phyloP scores from a whole-genome alignment of 2,329 filamentous ascomycete species.

The Aspergillus arachidicola region DNA sequence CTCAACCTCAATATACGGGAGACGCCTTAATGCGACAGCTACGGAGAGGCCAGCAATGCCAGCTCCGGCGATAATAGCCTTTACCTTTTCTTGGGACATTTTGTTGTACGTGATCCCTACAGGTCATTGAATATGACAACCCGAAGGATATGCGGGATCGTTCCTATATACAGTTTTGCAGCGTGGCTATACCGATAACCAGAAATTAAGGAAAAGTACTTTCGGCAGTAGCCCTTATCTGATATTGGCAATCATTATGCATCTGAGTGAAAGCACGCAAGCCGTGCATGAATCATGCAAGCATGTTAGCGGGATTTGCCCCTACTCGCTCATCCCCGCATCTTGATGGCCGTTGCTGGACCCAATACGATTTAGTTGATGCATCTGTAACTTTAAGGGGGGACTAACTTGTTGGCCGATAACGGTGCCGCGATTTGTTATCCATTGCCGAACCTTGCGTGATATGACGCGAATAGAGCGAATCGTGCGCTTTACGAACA shows the following conservation, averaged over 20 bases:
- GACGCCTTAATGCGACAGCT: constrained; percentile 42
- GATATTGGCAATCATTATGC: not conserved
- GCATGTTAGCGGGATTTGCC: not conserved
- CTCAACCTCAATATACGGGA: constrained; percentile 49
- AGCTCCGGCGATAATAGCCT: constrained; percentile 53
- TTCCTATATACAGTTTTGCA: not conserved
- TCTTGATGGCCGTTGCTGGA: not conserved
- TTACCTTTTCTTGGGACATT: constrained; percentile 22
- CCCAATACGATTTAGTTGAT: not conserved
- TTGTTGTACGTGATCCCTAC: not conserved
- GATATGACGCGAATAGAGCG: not conserved
- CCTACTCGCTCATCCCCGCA: not conserved
- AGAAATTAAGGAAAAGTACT: not conserved
- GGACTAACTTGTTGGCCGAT: not conserved
- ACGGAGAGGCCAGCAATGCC: constrained; percentile 54
- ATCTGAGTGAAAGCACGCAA: constrained; percentile 18
- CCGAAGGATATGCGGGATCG: not conserved
- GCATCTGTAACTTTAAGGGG: too few species aligned
- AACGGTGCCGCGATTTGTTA: not conserved
- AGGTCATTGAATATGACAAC: not conserved
- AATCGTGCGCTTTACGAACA: not conserved
- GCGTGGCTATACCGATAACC: not conserved
- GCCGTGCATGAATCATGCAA: constrained; percentile 15
- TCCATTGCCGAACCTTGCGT: not conserved
- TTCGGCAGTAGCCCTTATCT: not conserved